phyloP scores from a whole-genome alignment of 2,329 filamentous ascomycete species.

The Colletotrichum australisinense region DNA sequence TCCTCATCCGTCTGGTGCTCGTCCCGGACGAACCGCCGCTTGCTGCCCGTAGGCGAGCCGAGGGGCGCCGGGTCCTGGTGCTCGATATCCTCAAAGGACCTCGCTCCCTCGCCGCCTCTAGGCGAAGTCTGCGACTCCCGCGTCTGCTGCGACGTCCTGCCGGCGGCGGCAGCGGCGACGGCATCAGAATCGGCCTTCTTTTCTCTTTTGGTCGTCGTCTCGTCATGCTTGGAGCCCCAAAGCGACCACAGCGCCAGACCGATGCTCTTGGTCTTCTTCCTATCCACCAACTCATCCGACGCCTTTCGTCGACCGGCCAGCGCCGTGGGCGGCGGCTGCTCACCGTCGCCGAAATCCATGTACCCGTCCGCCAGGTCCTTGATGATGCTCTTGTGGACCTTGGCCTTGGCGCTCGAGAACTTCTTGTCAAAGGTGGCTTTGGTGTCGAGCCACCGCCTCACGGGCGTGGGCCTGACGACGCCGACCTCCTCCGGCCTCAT shows the following conservation, averaged over 20 bases:
- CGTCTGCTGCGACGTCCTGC: conserved; percentile 38
- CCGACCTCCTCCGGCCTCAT: conserved; percentile 76
- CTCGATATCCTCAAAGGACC: conserved; percentile 53
- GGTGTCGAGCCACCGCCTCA: conserved; percentile 85
- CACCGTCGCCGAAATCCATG: conserved; percentile 75
- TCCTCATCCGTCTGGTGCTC: conserved; percentile 58
- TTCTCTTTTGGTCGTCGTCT: conserved; percentile 74
- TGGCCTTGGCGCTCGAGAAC: conserved; percentile 76
- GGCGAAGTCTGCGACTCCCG: conserved; percentile 46
- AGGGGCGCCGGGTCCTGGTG: conserved; percentile 47
- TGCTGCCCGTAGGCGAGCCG: conserved; percentile 53
- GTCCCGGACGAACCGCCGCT: conserved; percentile 60
- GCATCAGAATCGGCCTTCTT: conserved; percentile 55
- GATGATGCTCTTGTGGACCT: conserved; percentile 78
- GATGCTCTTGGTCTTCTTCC: conserved; percentile 74
- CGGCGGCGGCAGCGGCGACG: background rate
- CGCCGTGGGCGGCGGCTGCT: conserved; percentile 85
- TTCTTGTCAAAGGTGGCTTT: conserved; percentile 79
- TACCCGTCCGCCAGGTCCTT: conserved; percentile 80
- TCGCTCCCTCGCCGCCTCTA: conserved; percentile 54
- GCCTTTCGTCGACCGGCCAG: conserved; percentile 76
- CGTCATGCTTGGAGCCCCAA: conserved; percentile 91
- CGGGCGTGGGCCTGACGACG: conserved; percentile 81
- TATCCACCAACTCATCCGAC: conserved; percentile 58
- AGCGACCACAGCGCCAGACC: conserved; percentile 86